A percentile compares a stretch with the other conserved stretches of the same genome.
phyloP scores from a whole-genome alignment of 2,329 filamentous ascomycete species.

The Pyrenophora teres region DNA sequence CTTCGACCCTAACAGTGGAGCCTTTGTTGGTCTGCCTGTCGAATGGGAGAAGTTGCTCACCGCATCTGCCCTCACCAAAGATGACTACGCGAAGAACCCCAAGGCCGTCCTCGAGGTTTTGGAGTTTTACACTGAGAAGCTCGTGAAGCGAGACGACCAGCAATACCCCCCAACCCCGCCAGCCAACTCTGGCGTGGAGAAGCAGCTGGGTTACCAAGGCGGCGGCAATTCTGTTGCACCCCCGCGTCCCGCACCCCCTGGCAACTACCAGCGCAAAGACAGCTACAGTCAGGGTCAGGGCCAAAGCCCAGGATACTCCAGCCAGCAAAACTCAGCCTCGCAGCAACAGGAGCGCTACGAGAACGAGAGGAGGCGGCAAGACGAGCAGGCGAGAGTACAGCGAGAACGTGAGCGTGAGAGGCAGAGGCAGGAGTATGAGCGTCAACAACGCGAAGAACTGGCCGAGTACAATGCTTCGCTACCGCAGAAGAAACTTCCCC shows the following conservation, averaged over 20 bases:
- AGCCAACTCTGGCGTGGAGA: constrained; percentile 51
- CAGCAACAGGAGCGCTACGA: constrained; percentile 38
- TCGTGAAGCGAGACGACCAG: constrained; percentile 73
- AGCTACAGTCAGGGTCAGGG: constrained; percentile 48
- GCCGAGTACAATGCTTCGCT: constrained; percentile 90
- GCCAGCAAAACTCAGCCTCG: constrained; percentile 42
- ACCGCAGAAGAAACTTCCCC: constrained; percentile 76
- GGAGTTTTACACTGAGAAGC: constrained; percentile 80
- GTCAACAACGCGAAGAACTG: constrained; percentile 67
- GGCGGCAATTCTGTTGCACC: constrained; percentile 55
- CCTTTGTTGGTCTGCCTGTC: constrained; percentile 89
- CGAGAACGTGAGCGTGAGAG: constrained; percentile 49
- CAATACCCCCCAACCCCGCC: constrained; percentile 72
- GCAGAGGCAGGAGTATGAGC: constrained; percentile 50
- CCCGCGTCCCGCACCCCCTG: constrained; percentile 53
- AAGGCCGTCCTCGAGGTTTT: constrained; percentile 72
- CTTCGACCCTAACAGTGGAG: constrained; percentile 92
- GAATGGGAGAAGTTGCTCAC: constrained; percentile 98
- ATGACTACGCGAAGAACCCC: constrained; percentile 97
- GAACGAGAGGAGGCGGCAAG: constrained; percentile 42
- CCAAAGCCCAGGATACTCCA: constrained; percentile 37
- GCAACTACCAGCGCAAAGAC: constrained; percentile 50
- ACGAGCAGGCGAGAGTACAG: constrained; percentile 45
- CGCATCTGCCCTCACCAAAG: constrained; percentile 95
- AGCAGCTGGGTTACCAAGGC: constrained; percentile 54